A percentile compares a stretch with the other conserved stretches of the same genome.
phyloP scores from a whole-genome alignment of 768 basidiomycete species.

The Chlorophyllum brunneum region DNA sequence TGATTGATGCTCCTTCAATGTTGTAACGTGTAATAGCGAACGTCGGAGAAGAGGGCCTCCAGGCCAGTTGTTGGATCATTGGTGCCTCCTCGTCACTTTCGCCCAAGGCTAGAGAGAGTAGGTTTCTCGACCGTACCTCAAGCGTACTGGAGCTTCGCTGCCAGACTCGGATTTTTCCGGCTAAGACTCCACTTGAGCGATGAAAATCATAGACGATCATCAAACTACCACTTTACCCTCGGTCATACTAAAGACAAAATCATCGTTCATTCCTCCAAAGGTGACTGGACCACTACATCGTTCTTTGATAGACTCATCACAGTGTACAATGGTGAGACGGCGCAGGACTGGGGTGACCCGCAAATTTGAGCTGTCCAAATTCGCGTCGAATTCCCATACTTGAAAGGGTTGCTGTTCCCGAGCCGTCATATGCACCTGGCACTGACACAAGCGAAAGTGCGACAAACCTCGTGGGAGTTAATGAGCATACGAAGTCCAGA shows the following conservation, averaged over 20 bases:
- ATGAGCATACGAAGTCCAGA: slow-evolving; percentile 5
- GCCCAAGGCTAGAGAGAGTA: background rate
- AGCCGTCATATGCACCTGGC: background rate
- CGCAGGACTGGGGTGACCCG: slow-evolving; percentile 4
- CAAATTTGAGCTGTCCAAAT: slow-evolving; percentile 4
- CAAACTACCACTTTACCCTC: background rate
- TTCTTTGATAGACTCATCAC: background rate
- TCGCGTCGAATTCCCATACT: slow-evolving; percentile 5
- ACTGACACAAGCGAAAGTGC: too few species aligned
- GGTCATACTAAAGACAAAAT: background rate
- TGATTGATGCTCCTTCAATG: background rate
- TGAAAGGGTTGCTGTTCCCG: background rate
- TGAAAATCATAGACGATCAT: background rate
- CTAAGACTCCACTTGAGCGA: background rate
- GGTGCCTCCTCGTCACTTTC: background rate
- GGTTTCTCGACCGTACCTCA: background rate
- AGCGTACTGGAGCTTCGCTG: background rate
- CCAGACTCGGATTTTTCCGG: slow-evolving; percentile 3
- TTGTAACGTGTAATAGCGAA: background rate
- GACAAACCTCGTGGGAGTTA: background rate
- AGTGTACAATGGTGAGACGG: background rate
- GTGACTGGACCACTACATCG: background rate
- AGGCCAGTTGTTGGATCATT: background rate
- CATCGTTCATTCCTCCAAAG: background rate
- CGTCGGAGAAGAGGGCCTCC: slow-evolving; percentile 2